Percentiles rank a stretch among this genome's conserved stretches.
Evolutionary conservation across 1,284 basidiomycete genomes (phyloP).

Genomic region (Exobasidium rhododendri): DNA sequence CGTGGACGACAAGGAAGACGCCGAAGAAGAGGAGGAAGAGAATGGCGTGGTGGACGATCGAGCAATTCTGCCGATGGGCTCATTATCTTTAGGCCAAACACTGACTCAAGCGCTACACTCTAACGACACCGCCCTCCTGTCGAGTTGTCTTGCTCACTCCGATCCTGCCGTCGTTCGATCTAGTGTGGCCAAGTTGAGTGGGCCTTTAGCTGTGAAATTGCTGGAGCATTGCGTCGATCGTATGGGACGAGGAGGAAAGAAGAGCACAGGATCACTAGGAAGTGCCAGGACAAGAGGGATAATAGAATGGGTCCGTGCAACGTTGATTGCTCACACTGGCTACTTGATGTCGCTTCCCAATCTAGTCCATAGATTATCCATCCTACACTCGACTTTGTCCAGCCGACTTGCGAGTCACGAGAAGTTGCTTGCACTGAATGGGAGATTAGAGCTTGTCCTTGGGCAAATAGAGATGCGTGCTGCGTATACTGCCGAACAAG

Average conservation of each 20-base stretch:
- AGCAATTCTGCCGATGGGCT: slow-evolving; percentile 46
- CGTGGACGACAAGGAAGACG: slow-evolving; percentile 24
- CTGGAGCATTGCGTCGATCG: slow-evolving; percentile 86
- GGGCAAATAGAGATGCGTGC: slow-evolving; percentile 80
- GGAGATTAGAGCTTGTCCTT: slow-evolving; percentile 86
- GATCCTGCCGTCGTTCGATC: slow-evolving; percentile 77
- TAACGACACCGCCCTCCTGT: slow-evolving; percentile 80
- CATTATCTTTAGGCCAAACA: slow-evolving; percentile 79
- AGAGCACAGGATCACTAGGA: slow-evolving; percentile 39
- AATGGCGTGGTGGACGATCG: slow-evolving; percentile 27
- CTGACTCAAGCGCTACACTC: slow-evolving; percentile 96
- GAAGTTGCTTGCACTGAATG: slow-evolving; percentile 77
- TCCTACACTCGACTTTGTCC: slow-evolving; percentile 77
- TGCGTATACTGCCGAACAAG: slow-evolving; percentile 50
- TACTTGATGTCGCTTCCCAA: slow-evolving; percentile 92
- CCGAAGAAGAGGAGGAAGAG: slow-evolving; percentile 21
- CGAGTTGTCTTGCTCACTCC: slow-evolving; percentile 81
- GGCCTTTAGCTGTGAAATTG: slow-evolving; percentile 82
- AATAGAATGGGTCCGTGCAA: slow-evolving; percentile 83
- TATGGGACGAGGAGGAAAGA: slow-evolving; percentile 61
- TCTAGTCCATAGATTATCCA: slow-evolving; percentile 75
- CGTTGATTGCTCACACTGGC: slow-evolving; percentile 80
- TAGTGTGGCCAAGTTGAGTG: slow-evolving; percentile 81
- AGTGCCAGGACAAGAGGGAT: slow-evolving; percentile 62
- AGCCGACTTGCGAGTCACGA: slow-evolving; percentile 78